Conservation (phyloP, 495 filamentous ascomycete genomes). For the Parathielavia appendiculata region DNA sequence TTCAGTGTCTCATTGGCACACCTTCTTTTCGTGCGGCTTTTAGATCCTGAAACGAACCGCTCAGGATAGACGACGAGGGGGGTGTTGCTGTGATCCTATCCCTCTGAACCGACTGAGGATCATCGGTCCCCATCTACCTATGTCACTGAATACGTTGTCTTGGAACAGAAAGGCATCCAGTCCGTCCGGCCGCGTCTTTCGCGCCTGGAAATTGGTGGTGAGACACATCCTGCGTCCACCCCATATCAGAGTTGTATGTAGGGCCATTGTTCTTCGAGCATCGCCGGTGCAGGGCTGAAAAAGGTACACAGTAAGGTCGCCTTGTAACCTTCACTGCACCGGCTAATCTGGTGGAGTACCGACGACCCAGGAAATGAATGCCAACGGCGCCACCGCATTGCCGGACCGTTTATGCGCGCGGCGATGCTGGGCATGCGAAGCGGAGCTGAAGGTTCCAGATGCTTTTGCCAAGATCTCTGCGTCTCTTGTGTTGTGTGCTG, state of each 20-base stretch:
- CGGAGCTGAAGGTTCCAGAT: slow-evolving; percentile 7
- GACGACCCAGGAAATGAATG: background rate
- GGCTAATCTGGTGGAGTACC: slow-evolving; percentile 2
- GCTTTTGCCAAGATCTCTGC: too few species aligned
- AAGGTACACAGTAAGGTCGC: too few species aligned
- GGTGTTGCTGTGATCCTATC: slow-evolving; percentile 2
- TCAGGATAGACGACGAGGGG: background rate
- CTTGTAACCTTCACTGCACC: slow-evolving; percentile 6
- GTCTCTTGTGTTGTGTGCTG: background rate
- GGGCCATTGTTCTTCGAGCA: slow-evolving; percentile 3
- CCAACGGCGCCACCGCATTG: slow-evolving; percentile 9
- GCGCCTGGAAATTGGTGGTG: background rate
- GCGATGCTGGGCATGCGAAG: background rate
- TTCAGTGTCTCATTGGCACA: slow-evolving; percentile 20
- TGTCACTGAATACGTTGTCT: background rate
- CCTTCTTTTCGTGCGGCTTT: background rate
- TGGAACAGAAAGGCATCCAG: background rate
- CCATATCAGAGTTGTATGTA: background rate
- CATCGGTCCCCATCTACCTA: background rate
- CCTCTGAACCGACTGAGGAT: background rate
- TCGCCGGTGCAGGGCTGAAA: slow-evolving; percentile 2
- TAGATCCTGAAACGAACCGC: slow-evolving; percentile 17
- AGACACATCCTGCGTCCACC: background rate
- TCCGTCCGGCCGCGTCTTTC: slow-evolving; percentile 3
- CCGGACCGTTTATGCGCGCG: slow-evolving; percentile 13